These are phyloP conservation scores for Schrenkiella parvula DNA, from an alignment of 345 rosid genomes.

Conservation along the genomic window DNA sequence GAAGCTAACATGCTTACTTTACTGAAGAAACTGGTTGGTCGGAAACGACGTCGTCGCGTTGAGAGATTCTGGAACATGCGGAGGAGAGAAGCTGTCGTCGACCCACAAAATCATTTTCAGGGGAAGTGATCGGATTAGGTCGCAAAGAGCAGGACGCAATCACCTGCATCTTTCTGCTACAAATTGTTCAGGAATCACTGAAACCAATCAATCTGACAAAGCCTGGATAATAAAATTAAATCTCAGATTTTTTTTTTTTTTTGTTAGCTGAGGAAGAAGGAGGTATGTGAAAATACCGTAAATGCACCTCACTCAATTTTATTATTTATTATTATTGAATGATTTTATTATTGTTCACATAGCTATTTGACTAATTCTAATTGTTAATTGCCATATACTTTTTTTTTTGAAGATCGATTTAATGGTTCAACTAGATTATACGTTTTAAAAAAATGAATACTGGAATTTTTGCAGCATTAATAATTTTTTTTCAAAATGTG, in stretches of 20 bases:
- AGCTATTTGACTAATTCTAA: too few species aligned
- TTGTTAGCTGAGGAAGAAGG: slow-evolving; percentile 1
- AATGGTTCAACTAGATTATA: too few species aligned
- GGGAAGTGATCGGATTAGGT: slow-evolving; percentile 13
- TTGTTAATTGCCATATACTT: too few species aligned
- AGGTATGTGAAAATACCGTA: not conserved
- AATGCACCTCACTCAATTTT: not conserved
- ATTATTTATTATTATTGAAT: too few species aligned
- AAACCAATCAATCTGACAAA: slow-evolving; percentile 12
- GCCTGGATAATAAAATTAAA: not conserved
- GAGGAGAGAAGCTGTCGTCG: slow-evolving; percentile 41
- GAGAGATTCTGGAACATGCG: slow-evolving; percentile 34
- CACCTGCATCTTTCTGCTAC: slow-evolving; percentile 40
- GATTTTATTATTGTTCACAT: too few species aligned
- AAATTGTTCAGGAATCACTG: not conserved
- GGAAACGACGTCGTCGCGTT: slow-evolving; percentile 18
- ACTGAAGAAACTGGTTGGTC: slow-evolving; percentile 30
- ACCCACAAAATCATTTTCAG: slow-evolving; percentile 28
- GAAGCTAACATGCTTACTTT: slow-evolving; percentile 29
- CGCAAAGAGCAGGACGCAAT: slow-evolving; percentile 36
- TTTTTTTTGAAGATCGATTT: too few species aligned
- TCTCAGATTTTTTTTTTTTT: not conserved
- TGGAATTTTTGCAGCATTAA: not conserved
- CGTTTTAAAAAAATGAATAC: too few species aligned
- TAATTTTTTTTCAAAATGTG: not conserved